phyloP scores from a whole-genome alignment of 2,329 filamentous ascomycete genomes.

The Nothomitra cinnamomea region DNA sequence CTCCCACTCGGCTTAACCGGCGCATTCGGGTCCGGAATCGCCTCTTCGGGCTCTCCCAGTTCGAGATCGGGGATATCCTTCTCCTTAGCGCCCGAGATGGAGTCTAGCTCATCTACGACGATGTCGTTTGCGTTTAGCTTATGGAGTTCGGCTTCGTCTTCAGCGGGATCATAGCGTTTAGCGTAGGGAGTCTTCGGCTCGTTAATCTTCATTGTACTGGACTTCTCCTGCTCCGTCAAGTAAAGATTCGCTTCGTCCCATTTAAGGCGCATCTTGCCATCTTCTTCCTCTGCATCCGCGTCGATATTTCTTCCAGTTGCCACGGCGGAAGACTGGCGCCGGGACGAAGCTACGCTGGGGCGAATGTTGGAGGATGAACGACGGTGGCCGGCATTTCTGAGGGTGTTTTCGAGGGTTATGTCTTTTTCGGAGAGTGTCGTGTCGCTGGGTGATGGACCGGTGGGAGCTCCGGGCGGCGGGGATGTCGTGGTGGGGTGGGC shows the following conservation, averaged over 20 bases:
- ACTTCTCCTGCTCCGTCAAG: conserved; percentile 88
- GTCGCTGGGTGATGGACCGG: conserved; percentile 22
- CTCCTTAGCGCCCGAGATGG: conserved; percentile 29
- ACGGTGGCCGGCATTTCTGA: conserved; percentile 80
- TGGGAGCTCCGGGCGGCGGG: conserved; percentile 16
- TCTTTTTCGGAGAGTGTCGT: conserved; percentile 58
- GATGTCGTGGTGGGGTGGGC: conserved; percentile 27
- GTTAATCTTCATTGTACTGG: conserved; percentile 94
- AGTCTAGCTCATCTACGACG: conserved; percentile 53
- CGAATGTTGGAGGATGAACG: conserved; percentile 61
- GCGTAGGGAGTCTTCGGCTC: conserved; percentile 97
- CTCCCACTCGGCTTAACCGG: conserved; percentile 24
- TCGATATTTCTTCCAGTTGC: conserved; percentile 24
- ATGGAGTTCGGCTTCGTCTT: conserved; percentile 45
- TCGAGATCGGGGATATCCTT: conserved; percentile 86
- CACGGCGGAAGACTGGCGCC: conserved; percentile 44
- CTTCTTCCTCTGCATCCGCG: conserved; percentile 34
- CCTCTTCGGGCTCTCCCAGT: conserved; percentile 80
- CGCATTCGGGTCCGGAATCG: conserved; percentile 33
- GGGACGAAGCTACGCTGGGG: conserved; percentile 40
- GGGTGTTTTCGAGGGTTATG: conserved; percentile 81
- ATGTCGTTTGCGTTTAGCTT: conserved; percentile 53
- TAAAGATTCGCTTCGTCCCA: conserved; percentile 99
- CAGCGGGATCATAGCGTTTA: conserved; percentile 72
- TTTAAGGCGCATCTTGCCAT: conserved; percentile 61